Conservation (phyloP, 768 basidiomycete species). For the Boletellus ananiceps region DNA sequence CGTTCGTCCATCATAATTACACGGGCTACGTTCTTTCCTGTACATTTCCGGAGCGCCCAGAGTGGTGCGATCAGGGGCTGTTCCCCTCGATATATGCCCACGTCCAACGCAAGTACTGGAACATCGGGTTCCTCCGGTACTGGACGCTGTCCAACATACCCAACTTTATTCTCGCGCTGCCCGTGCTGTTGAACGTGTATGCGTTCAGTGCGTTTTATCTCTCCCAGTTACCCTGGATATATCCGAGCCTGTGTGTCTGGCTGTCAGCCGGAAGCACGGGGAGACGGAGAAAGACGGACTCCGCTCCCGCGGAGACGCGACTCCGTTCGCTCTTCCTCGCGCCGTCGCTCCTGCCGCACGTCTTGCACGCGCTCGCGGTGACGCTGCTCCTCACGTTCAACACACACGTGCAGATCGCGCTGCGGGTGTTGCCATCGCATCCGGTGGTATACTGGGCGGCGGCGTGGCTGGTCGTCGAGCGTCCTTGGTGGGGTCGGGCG, state of each 20-base stretch:
- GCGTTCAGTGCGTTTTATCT: slow-evolving; percentile 27
- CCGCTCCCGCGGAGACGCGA: neutral
- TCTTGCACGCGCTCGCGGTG: slow-evolving; percentile 65
- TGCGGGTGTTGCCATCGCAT: slow-evolving; percentile 71
- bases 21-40: slow-evolving; percentile 70
- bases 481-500: slow-evolving; percentile 41
- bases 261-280: neutral
- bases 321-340: slow-evolving; percentile 34
- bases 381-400: slow-evolving; percentile 65
- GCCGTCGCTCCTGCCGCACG: slow-evolving; percentile 57
- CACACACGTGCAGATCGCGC: slow-evolving; percentile 83
- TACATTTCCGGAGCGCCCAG: slow-evolving; percentile 20
- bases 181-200: slow-evolving; percentile 55
- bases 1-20: slow-evolving; percentile 71
- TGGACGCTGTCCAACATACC: slow-evolving; percentile 83
- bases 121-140: slow-evolving; percentile 78
- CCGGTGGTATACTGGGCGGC: slow-evolving; percentile 86
- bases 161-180: slow-evolving; percentile 78
- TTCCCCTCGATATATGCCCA: slow-evolving; percentile 76
- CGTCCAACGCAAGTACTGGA: slow-evolving; percentile 85
- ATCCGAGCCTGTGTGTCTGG: neutral
- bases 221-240: neutral
- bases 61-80: slow-evolving; percentile 57
- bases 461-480: slow-evolving; percentile 55
- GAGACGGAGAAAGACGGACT: neutral